Evolutionary conservation across 306 rosid genomes (phyloP).

Genomic region (Vigna nakashimae): DNA sequence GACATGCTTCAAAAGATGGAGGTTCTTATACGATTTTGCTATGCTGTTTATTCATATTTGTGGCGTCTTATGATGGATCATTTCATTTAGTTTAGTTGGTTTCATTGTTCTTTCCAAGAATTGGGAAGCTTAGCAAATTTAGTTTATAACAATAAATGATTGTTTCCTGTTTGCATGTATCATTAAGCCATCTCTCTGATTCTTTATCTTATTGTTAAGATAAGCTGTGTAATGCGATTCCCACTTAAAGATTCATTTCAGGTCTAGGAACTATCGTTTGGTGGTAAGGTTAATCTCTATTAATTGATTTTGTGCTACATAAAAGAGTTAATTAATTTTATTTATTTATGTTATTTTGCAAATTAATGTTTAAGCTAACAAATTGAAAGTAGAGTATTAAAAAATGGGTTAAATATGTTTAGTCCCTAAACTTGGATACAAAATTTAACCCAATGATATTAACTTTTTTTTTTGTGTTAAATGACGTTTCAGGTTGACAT

Average conservation of each 20-base stretch:
- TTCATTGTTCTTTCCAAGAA: slow-evolving; percentile 26
- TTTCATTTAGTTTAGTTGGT: slow-evolving; percentile 29
- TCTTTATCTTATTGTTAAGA: neutral
- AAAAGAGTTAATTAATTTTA: neutral
- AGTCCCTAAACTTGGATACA: too few species aligned
- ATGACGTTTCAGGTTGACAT: too few species aligned
- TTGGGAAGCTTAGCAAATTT: slow-evolving; percentile 3
- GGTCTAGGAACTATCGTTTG: neutral
- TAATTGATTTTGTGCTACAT: slow-evolving; percentile 5
- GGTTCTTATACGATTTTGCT: slow-evolving; percentile 53
- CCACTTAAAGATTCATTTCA: neutral
- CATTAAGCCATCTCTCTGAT: neutral
- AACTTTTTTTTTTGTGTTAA: too few species aligned
- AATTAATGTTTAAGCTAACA: neutral
- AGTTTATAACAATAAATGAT: slow-evolving; percentile 18
- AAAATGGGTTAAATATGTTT: too few species aligned
- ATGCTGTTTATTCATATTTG: slow-evolving; percentile 27
- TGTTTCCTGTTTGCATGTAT: neutral
- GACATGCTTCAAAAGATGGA: slow-evolving; percentile 93
- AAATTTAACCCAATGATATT: too few species aligned
- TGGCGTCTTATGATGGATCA: slow-evolving; percentile 12
- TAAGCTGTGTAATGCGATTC: neutral
- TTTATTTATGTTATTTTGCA: neutral
- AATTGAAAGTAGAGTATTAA: neutral
- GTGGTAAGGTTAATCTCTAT: neutral